These are phyloP conservation scores for Candida cerambycidarum DNA, from an alignment of 805 yeast species.

Conservation along the genomic window DNA sequence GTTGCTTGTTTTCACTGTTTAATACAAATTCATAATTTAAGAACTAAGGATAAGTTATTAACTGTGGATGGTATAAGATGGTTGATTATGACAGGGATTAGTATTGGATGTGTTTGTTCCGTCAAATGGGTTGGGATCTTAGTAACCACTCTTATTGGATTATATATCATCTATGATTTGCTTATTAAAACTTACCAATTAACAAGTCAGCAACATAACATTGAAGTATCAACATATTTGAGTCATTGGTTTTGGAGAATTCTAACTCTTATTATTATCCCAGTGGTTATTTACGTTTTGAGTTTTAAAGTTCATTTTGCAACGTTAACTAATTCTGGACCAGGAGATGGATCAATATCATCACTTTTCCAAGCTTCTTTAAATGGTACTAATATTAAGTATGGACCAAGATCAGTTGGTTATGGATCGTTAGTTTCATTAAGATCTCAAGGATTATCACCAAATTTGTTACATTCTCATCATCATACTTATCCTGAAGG, in stretches of 20 bases:
- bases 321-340: constrained; percentile 75
- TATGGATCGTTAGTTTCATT: constrained; percentile 63
- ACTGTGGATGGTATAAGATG: constrained; percentile 47
- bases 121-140: constrained; percentile 86
- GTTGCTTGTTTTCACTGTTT: constrained; percentile 43
- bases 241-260: constrained; percentile 76
- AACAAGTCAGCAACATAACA: constrained; percentile 15
- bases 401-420: constrained; percentile 68
- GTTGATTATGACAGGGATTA: constrained; percentile 61
- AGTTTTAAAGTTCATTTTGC: constrained; percentile 82
- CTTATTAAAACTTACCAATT: constrained; percentile 43
- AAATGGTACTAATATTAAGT: constrained; percentile 59
- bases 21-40: constrained; percentile 48
- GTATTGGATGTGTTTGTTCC: constrained; percentile 80
- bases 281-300: constrained; percentile 63
- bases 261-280: constrained; percentile 65
- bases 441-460: constrained; percentile 69
- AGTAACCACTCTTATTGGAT: constrained; percentile 59
- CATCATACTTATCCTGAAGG: constrained; percentile 85
- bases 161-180: constrained; percentile 57
- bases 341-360: constrained; percentile 91
- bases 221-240: constrained; percentile 30
- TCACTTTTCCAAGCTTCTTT: constrained; percentile 88
- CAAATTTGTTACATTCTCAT: constrained; percentile 85
- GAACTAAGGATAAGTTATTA: constrained; percentile 37